phyloP scores from a whole-genome alignment of 306 rosid species.

The Clitoria ternatea region DNA sequence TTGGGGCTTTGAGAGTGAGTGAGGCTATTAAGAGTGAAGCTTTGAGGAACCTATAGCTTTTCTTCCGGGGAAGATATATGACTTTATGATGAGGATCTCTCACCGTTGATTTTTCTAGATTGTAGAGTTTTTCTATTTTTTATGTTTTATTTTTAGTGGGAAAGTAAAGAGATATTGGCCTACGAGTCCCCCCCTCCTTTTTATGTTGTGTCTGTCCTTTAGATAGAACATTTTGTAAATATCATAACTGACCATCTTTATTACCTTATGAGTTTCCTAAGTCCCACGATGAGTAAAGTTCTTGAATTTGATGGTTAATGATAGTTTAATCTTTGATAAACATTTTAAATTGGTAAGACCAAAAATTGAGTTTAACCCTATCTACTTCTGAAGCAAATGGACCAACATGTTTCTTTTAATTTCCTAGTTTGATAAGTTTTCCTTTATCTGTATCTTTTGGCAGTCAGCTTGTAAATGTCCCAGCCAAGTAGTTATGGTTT shows the following conservation, averaged over 20 bases:
- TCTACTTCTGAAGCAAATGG: not conserved
- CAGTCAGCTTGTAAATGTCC: not conserved
- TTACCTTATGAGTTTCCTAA: conserved; percentile 1
- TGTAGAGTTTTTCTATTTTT: not conserved
- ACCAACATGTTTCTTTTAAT: not conserved
- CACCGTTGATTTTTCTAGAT: conserved; percentile 28
- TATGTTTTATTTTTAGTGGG: not conserved
- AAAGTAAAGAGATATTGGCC: conserved; percentile 30
- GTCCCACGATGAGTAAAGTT: conserved; percentile 20
- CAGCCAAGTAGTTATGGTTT: not conserved
- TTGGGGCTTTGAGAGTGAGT: conserved; percentile 25
- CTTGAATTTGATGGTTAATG: conserved; percentile 9
- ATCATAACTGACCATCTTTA: conserved; percentile 20
- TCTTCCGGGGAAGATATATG: conserved; percentile 19
- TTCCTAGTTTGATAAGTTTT: not conserved
- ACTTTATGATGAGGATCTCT: conserved; percentile 26
- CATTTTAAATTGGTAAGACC: not conserved
- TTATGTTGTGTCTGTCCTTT: conserved; percentile 27
- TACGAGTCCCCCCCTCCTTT: conserved; percentile 43
- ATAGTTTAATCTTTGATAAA: not conserved
- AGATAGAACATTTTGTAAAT: conserved; percentile 23
- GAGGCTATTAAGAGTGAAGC: not conserved
- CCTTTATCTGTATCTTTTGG: not conserved
- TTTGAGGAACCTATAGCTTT: conserved; percentile 20
- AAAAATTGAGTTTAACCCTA: not conserved